Conservation (phyloP, 2,329 filamentous ascomycete species). For the Cladosporium sp. region DNA sequence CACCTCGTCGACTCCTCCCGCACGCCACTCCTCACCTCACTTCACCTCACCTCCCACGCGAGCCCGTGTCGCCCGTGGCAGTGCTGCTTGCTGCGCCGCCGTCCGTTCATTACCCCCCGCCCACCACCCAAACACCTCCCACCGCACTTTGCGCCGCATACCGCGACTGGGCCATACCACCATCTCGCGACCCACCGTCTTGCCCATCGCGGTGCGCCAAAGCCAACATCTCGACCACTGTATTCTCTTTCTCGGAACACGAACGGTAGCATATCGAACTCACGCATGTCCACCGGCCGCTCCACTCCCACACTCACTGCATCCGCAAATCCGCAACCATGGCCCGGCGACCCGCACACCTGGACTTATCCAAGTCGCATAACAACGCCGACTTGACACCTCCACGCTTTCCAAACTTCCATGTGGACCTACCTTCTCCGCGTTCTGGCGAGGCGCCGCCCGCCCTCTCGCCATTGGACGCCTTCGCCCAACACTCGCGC, state of each 20-base stretch:
- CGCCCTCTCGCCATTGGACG: conserved; percentile 87
- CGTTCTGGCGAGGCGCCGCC: conserved; percentile 63
- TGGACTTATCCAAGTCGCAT: conserved; percentile 13
- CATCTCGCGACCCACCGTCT: no score
- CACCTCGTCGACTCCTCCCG: no score
- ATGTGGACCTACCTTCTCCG: conserved; percentile 41
- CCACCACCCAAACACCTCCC: background rate
- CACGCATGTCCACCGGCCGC: background rate
- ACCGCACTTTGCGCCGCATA: background rate
- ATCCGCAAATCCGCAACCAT: conserved; percentile 15
- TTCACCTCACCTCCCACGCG: background rate
- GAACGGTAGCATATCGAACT: no score
- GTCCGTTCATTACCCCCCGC: conserved; percentile 6
- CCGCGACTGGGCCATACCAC: background rate
- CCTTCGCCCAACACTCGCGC: conserved; percentile 86
- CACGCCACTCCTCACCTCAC: background rate
- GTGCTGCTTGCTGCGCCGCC: conserved; percentile 9
- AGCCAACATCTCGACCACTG: no score
- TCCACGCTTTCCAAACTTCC: conserved; percentile 20
- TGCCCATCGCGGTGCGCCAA: no score
- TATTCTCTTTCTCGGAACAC: no score
- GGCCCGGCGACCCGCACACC: conserved; percentile 24
- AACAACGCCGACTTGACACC: conserved; percentile 20
- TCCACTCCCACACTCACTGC: background rate
- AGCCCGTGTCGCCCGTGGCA: conserved; percentile 5